Evolutionary conservation across 176 grass and related monocot species (phyloP), one percentile per base, ranked within the genome.

Genomic region (Paspalum vaginatum): DNA sequence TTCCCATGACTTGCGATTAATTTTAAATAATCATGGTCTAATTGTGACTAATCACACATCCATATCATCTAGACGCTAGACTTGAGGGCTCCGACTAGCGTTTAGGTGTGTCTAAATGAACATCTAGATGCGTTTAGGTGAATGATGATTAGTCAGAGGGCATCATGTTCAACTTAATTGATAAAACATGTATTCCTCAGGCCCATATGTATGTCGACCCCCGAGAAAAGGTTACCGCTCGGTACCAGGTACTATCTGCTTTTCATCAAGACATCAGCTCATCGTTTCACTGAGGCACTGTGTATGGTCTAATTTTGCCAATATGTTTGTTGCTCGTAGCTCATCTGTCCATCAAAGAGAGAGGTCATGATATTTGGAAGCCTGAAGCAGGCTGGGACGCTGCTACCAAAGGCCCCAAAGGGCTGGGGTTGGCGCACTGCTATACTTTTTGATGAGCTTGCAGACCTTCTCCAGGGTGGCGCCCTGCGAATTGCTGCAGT

Each of bases 401-500:
- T 98, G n/a, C 56, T 98, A 42, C 96, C 96, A 4, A 98, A 98
- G 72, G 90, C 96, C 61, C 96, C 92, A 11, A 98, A 98, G 79
- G 96, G 96, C 16, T 98, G 96, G 96, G 96, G 96, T 68, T 98
- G 96, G 96, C 96, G 92, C 72, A 98, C 96, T 42, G 96, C 96
- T 10, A 77, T 98, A 78, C 74, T 98, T 3, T 98, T 98, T 45
- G 92, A 98, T 73, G 92, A 98, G 54, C 90, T 99, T 43, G 88
- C 80, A 1, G 90, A 95, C 82, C 96, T 99, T 77, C 88, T 99
- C 26, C 92, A 99, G 76, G 90, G 90, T 40, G 96, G 96, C 65
- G 63, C 92, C 71, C 65, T 99, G 76, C 88, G 92, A 56, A 83
- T 95, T 8, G 90, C 92, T 15, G 96, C 96, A 20, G 86, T 95